Conservation (phyloP, 2,329 filamentous ascomycete species). For the Cladosporium sp. region DNA sequence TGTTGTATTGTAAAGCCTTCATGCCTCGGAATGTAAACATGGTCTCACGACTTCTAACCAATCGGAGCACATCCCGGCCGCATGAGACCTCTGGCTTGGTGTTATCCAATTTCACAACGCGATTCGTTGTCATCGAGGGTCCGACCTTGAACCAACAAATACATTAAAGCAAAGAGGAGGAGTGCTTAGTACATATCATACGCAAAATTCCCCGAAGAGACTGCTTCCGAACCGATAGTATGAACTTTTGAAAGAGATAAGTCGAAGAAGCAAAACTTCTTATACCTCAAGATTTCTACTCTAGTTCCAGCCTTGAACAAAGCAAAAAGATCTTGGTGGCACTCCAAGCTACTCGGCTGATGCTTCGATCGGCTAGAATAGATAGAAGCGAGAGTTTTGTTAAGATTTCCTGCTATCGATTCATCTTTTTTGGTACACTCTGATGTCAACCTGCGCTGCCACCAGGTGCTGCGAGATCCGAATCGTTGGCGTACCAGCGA, state of each 20-base stretch:
- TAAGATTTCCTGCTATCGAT: not conserved
- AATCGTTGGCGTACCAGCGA: not conserved
- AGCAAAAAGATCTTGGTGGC: not conserved
- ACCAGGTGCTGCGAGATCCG: not conserved
- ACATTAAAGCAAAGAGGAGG: not conserved
- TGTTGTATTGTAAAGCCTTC: not conserved
- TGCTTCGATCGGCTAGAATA: not conserved
- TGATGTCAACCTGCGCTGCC: not conserved
- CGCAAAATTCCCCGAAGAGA: not conserved
- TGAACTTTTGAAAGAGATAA: not conserved
- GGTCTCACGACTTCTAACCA: not conserved
- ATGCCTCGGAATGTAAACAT: not conserved
- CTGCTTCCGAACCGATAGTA: not conserved
- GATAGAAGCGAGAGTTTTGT: not conserved
- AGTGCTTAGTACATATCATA: not conserved
- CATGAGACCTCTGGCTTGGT: not conserved
- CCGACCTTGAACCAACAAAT: not conserved
- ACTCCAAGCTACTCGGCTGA: not conserved
- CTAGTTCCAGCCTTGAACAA: not conserved
- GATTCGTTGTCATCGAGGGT: not conserved
- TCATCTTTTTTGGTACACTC: not conserved
- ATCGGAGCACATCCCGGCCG: not conserved
- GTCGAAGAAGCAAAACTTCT: not conserved
- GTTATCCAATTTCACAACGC: not conserved
- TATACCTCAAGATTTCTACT: not conserved